phyloP scores from a whole-genome alignment of 164 flowering plant genomes.

The Taxillus chinensis region DNA sequence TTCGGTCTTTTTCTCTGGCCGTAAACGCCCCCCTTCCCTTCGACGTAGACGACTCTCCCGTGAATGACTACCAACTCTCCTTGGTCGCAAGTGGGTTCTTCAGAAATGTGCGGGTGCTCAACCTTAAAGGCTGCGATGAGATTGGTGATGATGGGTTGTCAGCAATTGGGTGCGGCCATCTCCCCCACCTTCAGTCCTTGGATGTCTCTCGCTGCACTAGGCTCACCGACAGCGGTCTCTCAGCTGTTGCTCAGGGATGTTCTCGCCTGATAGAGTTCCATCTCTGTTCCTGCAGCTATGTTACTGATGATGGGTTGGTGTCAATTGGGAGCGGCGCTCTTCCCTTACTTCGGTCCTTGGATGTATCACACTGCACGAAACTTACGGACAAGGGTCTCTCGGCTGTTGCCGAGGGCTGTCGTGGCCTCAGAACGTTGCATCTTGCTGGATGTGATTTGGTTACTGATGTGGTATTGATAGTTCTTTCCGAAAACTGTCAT shows the following conservation, averaged over 20 bases:
- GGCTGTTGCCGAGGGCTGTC: conserved; percentile 64
- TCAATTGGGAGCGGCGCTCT: conserved; percentile 53
- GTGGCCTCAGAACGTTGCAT: conserved; percentile 46
- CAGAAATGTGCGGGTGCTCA: conserved; percentile 39
- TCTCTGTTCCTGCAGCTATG: conserved; percentile 66
- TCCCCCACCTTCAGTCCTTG: conserved; percentile 52
- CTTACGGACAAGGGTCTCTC: conserved; percentile 74
- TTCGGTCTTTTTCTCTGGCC: conserved; percentile 80
- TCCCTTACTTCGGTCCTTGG: conserved; percentile 53
- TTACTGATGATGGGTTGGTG: conserved; percentile 70
- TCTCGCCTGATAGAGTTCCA: conserved; percentile 44
- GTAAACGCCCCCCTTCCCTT: no score
- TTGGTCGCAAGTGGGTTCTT: conserved; percentile 59
- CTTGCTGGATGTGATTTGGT: conserved; percentile 64
- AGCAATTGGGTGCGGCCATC: conserved; percentile 47
- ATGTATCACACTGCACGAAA: conserved; percentile 77
- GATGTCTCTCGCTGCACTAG: conserved; percentile 81
- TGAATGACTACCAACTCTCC: conserved; percentile 69
- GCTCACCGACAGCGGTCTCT: conserved; percentile 74
- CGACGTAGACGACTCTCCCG: conserved; percentile 2
- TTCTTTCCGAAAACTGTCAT: conserved; percentile 57
- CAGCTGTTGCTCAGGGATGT: conserved; percentile 66
- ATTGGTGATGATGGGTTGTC: conserved; percentile 49
- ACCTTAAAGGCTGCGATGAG: conserved; percentile 49
- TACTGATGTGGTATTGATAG: conserved; percentile 35